Evolutionary conservation across 495 filamentous ascomycete species (phyloP), one percentile per base, ranked within the genome.

Genomic region (Talaromyces proteolyticus): DNA sequence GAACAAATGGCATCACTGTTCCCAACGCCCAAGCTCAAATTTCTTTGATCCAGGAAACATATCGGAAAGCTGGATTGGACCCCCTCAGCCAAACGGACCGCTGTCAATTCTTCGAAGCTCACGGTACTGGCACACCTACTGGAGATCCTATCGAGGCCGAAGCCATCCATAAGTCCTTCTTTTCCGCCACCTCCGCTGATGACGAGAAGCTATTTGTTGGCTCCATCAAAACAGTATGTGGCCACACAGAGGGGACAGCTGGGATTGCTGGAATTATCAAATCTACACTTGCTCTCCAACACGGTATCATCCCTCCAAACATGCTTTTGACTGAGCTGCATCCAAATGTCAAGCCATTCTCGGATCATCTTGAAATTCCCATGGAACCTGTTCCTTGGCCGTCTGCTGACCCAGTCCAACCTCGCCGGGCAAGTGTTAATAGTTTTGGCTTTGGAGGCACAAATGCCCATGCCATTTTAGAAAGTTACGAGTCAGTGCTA

Each of bases 181-280:
- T 72, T 50, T 51, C 26, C 5, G 26, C 6, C 26, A 29, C 26
- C 5, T 12, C 26, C 26, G n/a, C 18, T 14, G 16, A 11, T 14
- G 16, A 25, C 52, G 12, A 56, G 53, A 16, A 53, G 19, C n/a
- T 77, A 20, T 66, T 65, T 36, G 68, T 80, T 8, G 76, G 79
- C 0, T 76, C 71, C 0, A 65, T 79, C 22, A 80, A 79, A 49
- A 75, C 76, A 0, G 61, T 81, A 2, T 66, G 82, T 46, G 80
- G 81, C n/a, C 79, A 82, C 53, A 76, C 72, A 0, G 79, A 82
- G 46, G 62, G 59, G 12, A 37, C 48, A 2, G 68, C 65, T 0
- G 64, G 60, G 3, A 46, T 73, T 0, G 65, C 65, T 4, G 55
- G 57, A 4, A 14, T 70, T 1, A 26, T 68, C 8, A 61, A 62